These are phyloP conservation scores for Ceratocystiopsis brevicomis DNA, from an alignment of 2,329 filamentous ascomycete genomes.

Conservation along the genomic window DNA sequence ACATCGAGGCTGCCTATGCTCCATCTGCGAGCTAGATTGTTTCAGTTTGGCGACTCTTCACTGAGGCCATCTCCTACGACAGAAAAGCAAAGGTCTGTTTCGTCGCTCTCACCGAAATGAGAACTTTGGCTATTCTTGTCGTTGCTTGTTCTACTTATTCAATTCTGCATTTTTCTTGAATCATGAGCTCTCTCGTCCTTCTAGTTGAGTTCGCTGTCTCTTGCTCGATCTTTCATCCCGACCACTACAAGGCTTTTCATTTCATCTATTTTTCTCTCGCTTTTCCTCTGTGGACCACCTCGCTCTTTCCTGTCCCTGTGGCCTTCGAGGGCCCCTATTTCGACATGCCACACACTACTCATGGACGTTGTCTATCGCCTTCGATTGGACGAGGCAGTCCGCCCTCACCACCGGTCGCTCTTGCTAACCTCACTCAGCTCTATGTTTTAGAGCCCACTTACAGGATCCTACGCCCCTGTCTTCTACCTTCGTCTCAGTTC, in stretches of 20 bases:
- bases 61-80: neutral
- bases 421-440: too few species aligned
- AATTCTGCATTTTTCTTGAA: neutral
- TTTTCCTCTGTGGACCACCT: too few species aligned
- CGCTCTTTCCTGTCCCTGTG: too few species aligned
- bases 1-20: too few species aligned
- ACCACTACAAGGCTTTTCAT: neutral
- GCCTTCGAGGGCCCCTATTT: too few species aligned
- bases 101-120: too few species aligned
- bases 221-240: neutral
- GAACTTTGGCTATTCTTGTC: neutral
- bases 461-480: too few species aligned
- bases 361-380: too few species aligned
- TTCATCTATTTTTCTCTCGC: too few species aligned
- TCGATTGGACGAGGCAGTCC: too few species aligned
- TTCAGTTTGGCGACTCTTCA: constrained; percentile 3
- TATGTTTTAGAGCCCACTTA: neutral
- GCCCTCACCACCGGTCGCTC: too few species aligned
- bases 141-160: neutral
- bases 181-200: neutral
- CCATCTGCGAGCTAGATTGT: neutral
- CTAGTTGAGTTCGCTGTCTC: neutral
- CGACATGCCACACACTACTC: too few species aligned
- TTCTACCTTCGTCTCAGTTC: neutral
- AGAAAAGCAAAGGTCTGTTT: neutral